Conservation (phyloP, 805 yeast species). For the Saccharomycopsis fibuligera region DNA sequence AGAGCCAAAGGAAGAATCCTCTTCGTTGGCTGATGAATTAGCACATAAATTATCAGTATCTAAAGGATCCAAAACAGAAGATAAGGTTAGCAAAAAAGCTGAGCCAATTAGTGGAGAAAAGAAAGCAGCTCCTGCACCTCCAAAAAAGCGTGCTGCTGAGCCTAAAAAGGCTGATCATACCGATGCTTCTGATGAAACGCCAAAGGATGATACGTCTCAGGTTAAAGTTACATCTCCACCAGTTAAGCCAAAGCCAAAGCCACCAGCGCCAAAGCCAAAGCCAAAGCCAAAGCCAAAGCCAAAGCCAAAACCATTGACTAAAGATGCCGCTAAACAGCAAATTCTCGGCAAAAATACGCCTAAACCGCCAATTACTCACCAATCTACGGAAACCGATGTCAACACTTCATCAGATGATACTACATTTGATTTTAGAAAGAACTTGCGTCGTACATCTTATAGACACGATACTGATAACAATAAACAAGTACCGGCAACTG, state of each 20-base stretch:
- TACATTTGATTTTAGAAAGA: neutral
- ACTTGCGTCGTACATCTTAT: neutral
- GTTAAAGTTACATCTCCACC: neutral
- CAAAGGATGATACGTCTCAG: neutral
- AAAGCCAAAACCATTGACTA: neutral
- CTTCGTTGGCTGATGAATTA: too few relatives aligned
- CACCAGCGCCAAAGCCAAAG: slow-evolving; percentile 4
- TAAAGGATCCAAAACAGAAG: slow-evolving; percentile 8
- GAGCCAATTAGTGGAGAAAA: slow-evolving; percentile 6
- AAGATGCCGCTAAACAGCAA: neutral
- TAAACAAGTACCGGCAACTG: neutral
- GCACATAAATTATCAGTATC: too few relatives aligned
- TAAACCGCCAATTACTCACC: neutral
- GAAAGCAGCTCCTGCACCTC: too few relatives aligned
- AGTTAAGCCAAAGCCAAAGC: slow-evolving; percentile 30
- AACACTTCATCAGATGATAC: too few relatives aligned
- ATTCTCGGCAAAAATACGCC: neutral
- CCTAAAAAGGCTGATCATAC: too few relatives aligned
- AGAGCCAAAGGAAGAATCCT: too few relatives aligned
- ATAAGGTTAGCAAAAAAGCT: neutral
- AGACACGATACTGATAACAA: too few relatives aligned
- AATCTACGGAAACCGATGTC: too few relatives aligned
- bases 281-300: slow-evolving; percentile 8
- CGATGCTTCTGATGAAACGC: too few relatives aligned
- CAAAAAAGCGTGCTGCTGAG: slow-evolving; percentile 16